A percentile compares a stretch with the other conserved stretches of the same genome.
Evolutionary conservation across 1,284 basidiomycete species (phyloP).

Genomic region (Cryptococcus deneoformans): DNA sequence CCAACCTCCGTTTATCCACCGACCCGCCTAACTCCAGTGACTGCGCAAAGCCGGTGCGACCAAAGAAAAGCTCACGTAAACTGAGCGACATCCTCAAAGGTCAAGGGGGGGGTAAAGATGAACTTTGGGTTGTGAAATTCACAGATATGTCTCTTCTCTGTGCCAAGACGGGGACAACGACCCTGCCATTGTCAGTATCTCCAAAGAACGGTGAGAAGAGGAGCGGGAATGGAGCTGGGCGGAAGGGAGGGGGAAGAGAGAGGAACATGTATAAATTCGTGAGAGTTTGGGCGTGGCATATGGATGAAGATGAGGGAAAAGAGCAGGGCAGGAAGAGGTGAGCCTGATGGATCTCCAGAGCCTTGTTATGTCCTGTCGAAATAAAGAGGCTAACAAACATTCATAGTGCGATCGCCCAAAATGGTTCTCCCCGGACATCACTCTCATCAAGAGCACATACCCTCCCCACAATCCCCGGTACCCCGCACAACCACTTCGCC

Average conservation of each 20-base stretch:
- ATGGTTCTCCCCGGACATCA: conserved; percentile 7
- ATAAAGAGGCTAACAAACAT: neutral
- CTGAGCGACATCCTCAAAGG: conserved; percentile 63
- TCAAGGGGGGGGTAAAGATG: conserved; percentile 60
- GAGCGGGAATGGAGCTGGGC: conserved; percentile 52
- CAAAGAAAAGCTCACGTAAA: conserved; percentile 77
- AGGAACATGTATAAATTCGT: conserved; percentile 70
- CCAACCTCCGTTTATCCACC: conserved; percentile 19
- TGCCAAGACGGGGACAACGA: conserved; percentile 84
- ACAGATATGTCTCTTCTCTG: conserved; percentile 93
- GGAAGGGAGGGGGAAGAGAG: conserved; percentile 24
- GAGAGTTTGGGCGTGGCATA: conserved; percentile 78
- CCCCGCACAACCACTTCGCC: conserved; percentile 7
- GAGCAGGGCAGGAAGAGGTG: conserved; percentile 67
- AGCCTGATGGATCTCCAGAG: conserved; percentile 41
- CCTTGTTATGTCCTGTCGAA: neutral
- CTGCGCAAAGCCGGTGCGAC: conserved; percentile 25
- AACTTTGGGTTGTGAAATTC: conserved; percentile 88
- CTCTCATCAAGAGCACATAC: conserved; percentile 1
- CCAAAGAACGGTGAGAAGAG: conserved; percentile 27
- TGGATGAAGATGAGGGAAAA: conserved; percentile 1
- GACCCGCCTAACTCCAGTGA: conserved; percentile 53
- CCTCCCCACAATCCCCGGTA: conserved; percentile 13
- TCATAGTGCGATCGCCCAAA: neutral
- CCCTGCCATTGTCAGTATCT: conserved; percentile 64